These are phyloP conservation scores for Xenosphaeropsis pyriputrescens DNA, from an alignment of 2,329 filamentous ascomycete species.

Conservation along the genomic window DNA sequence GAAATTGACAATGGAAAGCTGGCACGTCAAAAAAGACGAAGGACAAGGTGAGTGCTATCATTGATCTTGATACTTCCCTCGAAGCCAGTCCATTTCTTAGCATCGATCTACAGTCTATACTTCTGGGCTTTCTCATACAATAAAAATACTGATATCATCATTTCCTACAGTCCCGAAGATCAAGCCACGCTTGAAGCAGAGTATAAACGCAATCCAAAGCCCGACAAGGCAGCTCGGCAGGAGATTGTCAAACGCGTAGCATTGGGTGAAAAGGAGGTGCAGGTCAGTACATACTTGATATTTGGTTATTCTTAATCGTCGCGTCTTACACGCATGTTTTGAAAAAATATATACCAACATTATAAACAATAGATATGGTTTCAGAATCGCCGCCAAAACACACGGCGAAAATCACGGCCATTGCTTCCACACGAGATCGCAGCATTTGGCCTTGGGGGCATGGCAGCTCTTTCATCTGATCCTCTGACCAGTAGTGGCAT, in stretches of 20 bases:
- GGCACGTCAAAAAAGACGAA: neutral
- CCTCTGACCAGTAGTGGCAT: constrained; percentile 7
- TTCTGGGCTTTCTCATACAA: too few species aligned
- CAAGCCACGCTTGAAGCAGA: constrained; percentile 78
- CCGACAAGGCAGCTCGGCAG: constrained; percentile 76
- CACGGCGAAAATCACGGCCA: constrained; percentile 76
- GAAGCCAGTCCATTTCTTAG: neutral
- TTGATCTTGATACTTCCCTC: too few species aligned
- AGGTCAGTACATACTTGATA: constrained; percentile 43
- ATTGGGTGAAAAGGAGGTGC: constrained; percentile 89
- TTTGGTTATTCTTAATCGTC: constrained; percentile 4
- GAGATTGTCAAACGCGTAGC: constrained; percentile 75
- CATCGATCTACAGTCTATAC: neutral
- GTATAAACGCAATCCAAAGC: constrained; percentile 74
- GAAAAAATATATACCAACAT: neutral
- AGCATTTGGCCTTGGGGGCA: constrained; percentile 35
- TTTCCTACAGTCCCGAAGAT: constrained; percentile 56
- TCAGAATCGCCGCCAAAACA: constrained; percentile 87
- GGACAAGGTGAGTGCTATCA: constrained; percentile 1
- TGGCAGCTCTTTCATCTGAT: constrained; percentile 16
- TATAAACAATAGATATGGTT: constrained; percentile 75
- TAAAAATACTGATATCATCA: too few species aligned
- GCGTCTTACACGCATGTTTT: constrained; percentile 3
- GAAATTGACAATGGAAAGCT: constrained; percentile 15
- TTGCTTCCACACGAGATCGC: constrained; percentile 65